phyloP scores from a whole-genome alignment of 768 basidiomycete species.

The Kwoniella europaea region DNA sequence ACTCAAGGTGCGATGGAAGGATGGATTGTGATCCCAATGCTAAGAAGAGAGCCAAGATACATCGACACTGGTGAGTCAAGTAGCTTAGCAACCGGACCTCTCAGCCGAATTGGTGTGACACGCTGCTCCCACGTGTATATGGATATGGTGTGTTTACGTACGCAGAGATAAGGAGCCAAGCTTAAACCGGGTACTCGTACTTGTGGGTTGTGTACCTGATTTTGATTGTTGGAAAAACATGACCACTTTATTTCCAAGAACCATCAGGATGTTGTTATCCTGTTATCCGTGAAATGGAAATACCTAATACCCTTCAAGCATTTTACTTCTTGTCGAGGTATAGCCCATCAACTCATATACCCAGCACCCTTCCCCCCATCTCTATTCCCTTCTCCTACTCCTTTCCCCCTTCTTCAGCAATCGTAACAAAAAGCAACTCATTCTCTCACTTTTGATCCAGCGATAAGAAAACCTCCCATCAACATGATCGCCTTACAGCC shows the following conservation, averaged over 20 bases:
- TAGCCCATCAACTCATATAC: not conserved
- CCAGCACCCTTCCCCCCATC: not conserved
- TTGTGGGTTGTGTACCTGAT: not conserved
- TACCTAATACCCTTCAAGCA: not conserved
- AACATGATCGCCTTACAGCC: conserved; percentile 18
- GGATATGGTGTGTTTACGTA: not conserved
- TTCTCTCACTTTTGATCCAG: not conserved
- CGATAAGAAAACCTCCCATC: not conserved
- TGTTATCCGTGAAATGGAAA: conserved; percentile 15
- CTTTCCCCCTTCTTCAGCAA: not conserved
- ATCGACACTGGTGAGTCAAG: not conserved
- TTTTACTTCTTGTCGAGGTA: not conserved
- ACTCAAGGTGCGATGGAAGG: too few species aligned
- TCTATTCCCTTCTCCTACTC: not conserved
- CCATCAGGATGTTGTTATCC: not conserved
- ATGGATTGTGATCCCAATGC: not conserved
- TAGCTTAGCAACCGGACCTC: not conserved
- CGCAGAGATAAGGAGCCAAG: not conserved
- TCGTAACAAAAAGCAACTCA: not conserved
- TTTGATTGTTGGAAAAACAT: not conserved
- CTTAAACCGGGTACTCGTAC: not conserved
- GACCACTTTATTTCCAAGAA: not conserved
- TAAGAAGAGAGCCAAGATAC: not conserved
- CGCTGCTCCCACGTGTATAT: too few species aligned
- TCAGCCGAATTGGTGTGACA: not conserved